Percentiles rank a stretch among this genome's conserved stretches.
Evolutionary conservation across 352 stramenopile genomes (phyloP).

Genomic region (Globisporangium megalacanthum): DNA sequence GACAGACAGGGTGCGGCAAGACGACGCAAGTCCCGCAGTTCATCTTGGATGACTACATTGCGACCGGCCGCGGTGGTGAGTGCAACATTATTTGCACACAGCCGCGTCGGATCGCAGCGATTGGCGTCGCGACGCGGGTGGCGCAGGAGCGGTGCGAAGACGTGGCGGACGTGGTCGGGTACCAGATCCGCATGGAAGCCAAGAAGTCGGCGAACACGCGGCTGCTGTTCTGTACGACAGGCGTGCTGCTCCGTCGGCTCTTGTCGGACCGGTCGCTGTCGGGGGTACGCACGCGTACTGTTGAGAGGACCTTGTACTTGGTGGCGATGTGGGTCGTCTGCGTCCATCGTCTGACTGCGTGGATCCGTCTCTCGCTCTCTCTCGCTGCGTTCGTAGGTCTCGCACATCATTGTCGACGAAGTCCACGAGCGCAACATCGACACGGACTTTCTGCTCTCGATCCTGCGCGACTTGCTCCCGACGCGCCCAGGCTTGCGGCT

Average conservation of each 20-base stretch:
- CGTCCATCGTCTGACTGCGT: not conserved
- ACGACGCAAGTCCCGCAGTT: constrained; percentile 97
- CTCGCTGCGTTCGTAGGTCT: constrained; percentile 41
- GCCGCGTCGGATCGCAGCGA: constrained; percentile 93
- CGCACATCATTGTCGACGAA: constrained; percentile 99
- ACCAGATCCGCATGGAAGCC: constrained; percentile 95
- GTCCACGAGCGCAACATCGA: constrained; percentile 97
- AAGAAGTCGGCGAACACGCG: constrained; percentile 87
- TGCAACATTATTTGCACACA: constrained; percentile 97
- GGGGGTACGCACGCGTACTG: constrained; percentile 35
- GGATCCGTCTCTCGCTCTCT: not conserved
- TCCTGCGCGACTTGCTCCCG: constrained; percentile 82
- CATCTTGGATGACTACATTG: constrained; percentile 93
- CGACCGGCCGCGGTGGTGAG: constrained; percentile 74
- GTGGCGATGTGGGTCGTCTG: not conserved
- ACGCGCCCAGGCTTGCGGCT: constrained; percentile 80
- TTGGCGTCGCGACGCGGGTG: constrained; percentile 94
- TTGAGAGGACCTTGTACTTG: not conserved
- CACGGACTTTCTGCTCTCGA: constrained; percentile 94
- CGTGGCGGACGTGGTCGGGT: constrained; percentile 86
- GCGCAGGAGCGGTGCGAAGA: constrained; percentile 91
- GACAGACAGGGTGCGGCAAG: constrained; percentile 94
- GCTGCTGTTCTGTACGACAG: constrained; percentile 95
- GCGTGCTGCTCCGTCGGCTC: constrained; percentile 91
- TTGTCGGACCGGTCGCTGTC: constrained; percentile 85